Percentiles rank a stretch among this genome's conserved stretches.
These are phyloP conservation scores for Sonneratia alba DNA, from an alignment of 345 rosid genomes.

Conservation along the genomic window DNA sequence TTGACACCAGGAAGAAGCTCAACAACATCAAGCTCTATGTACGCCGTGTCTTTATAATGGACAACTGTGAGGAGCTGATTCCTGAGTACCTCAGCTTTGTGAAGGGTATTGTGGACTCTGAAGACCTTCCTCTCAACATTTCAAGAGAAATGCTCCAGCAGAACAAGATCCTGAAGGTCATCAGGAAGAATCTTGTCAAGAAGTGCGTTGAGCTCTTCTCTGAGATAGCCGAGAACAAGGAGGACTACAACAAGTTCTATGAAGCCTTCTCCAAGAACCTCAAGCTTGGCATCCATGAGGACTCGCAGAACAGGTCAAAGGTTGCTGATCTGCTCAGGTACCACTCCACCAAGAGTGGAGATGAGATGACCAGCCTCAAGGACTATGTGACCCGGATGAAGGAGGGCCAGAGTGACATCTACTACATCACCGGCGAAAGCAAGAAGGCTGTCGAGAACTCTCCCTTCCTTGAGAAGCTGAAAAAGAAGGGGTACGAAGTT, in stretches of 20 bases:
- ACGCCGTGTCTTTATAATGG: constrained; percentile 89
- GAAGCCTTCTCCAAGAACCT: constrained; percentile 86
- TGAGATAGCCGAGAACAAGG: constrained; percentile 95
- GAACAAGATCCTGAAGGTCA: constrained; percentile 88
- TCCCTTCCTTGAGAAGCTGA: constrained; percentile 86
- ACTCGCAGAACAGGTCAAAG: constrained; percentile 64
- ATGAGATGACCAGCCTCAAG: constrained; percentile 77
- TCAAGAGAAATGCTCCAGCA: constrained; percentile 78
- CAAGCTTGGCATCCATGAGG: constrained; percentile 88
- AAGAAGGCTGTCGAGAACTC: constrained; percentile 93
- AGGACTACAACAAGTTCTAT: constrained; percentile 82
- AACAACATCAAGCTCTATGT: constrained; percentile 93
- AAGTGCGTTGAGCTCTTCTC: constrained; percentile 81
- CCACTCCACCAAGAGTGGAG: constrained; percentile 92
- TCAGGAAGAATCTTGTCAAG: constrained; percentile 86
- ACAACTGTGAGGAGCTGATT: constrained; percentile 84
- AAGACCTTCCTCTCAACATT: constrained; percentile 86
- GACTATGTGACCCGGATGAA: constrained; percentile 93
- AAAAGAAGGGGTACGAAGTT: constrained; percentile 79
- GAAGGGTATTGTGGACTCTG: constrained; percentile 86
- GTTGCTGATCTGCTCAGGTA: constrained; percentile 74
- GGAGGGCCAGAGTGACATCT: constrained; percentile 77
- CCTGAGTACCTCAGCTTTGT: constrained; percentile 84
- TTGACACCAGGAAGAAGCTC: constrained; percentile 86
- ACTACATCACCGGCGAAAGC: constrained; percentile 87